Evolutionary conservation across 2,329 filamentous ascomycete genomes (phyloP), one percentile per base, ranked within the genome.

Genomic region (Penicillium sp.): DNA sequence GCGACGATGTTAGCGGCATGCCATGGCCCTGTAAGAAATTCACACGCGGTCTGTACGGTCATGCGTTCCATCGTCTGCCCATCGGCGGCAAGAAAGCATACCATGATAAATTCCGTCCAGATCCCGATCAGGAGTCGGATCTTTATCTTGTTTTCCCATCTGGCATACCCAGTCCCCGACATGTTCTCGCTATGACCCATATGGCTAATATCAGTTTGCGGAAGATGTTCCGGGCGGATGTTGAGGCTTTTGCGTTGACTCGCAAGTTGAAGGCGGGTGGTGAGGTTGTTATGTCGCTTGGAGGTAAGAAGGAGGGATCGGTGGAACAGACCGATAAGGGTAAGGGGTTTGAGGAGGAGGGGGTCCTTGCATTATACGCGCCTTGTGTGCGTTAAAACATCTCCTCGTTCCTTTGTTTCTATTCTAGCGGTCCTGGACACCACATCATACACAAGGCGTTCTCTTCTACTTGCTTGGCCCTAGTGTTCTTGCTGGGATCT

Each of bases 41-140:
- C 2, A 72, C 73, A 3, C 59, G 71, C 3, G 62, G 65, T 1
- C 48, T 73, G 19, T 73, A 78, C 57, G 62, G 61, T 0, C 69
- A 66, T 43, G 67, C 71, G 0, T 77, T 74, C 50, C 64, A 62
- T 6, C 65, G 70, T 13, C 60, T 77, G 2, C 71, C 72, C 0
- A 68, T 78, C 2, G 62, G 60, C 1, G 76, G 76, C 0, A 78
- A 78, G 63, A 76, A 75, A 57, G 71, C 68, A 0, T 77, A 76
- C 49, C 67, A 75, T 58, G 75, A 77, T 50, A 77, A 76, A 49
- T 77, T 75, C 55, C 65, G 65, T 1, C 74, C 76, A 0, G 75
- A 77, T 43, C 52, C 66, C 3, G 42, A 38, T 0, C 67, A 73
- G 38, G 72, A 72, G 10, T 68, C 71, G 0, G 66, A 64, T 0